Percentiles rank a stretch among this genome's conserved stretches.
Evolutionary conservation across 164 flowering plant genomes (phyloP).

Genomic region (Annona squamosa): DNA sequence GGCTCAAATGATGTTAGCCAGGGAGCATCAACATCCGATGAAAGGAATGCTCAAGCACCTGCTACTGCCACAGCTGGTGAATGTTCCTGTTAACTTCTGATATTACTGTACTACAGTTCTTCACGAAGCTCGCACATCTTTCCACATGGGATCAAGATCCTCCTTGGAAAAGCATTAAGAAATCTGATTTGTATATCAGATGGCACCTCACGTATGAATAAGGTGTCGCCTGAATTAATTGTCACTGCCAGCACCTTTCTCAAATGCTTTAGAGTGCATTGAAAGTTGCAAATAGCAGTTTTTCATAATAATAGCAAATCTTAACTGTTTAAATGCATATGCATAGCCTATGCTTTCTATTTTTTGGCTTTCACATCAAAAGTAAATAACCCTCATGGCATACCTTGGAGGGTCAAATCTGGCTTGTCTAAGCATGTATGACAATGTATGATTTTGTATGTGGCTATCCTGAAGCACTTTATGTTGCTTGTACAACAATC

Average conservation of each 20-base stretch:
- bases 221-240: not conserved
- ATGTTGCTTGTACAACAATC: not conserved
- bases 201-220: not conserved
- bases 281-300: not conserved
- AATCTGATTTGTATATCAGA: not conserved
- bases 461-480: not conserved
- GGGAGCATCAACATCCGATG: conserved; percentile 63
- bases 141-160: not conserved
- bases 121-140: not conserved
- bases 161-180: not conserved
- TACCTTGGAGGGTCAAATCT: not conserved
- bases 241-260: not conserved
- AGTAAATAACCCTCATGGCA: not conserved
- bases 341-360: not conserved
- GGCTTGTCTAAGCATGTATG: not conserved
- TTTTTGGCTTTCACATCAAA: not conserved
- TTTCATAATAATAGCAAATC: not conserved
- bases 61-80: conserved; percentile 87
- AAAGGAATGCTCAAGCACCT: conserved; percentile 79
- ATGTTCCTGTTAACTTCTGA: conserved; percentile 7
- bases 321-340: not conserved
- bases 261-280: not conserved
- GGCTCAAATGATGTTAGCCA: conserved; percentile 59
- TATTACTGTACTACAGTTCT: not conserved
- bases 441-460: not conserved